These are phyloP conservation scores for Pseudonitzschia multistriata DNA, from an alignment of 108 stramenopile genomes.

Conservation along the genomic window DNA sequence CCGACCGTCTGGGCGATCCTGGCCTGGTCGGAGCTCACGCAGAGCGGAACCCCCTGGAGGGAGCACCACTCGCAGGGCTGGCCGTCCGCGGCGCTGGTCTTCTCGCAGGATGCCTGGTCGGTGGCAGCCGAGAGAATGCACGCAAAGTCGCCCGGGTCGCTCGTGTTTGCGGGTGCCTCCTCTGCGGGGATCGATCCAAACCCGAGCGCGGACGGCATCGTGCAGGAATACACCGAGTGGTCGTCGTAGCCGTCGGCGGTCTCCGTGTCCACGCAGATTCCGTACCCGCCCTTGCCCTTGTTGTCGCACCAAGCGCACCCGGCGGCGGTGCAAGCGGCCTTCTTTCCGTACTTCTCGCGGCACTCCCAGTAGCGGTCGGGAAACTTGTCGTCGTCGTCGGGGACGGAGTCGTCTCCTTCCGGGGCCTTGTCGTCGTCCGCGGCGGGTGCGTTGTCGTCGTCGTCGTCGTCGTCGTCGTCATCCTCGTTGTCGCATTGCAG, in stretches of 20 bases:
- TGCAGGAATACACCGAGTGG: conserved; percentile 30
- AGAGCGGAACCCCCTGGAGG: conserved; percentile 11
- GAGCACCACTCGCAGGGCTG: conserved; percentile 42
- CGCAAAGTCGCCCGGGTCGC: conserved; percentile 24
- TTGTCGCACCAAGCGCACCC: conserved; percentile 43
- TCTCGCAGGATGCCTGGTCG: conserved; percentile 23
- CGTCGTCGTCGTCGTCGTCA: conserved; percentile 26
- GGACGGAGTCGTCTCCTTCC: background rate
- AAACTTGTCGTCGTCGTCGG: conserved; percentile 26
- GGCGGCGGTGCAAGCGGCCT: conserved; percentile 14
- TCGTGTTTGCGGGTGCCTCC: background rate
- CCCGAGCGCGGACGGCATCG: background rate
- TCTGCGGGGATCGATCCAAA: background rate
- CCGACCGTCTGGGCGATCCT: conserved; percentile 25
- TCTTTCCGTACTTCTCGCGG: conserved; percentile 20
- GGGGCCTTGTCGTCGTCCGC: conserved; percentile 20
- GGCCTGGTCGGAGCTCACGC: conserved; percentile 35
- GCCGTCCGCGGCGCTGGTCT: conserved; percentile 41
- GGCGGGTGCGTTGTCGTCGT: conserved; percentile 23
- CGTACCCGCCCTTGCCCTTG: conserved; percentile 31
- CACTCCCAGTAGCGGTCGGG: conserved; percentile 38
- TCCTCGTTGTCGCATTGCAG: conserved; percentile 31
- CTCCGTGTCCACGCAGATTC: conserved; percentile 35
- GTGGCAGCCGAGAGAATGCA: conserved; percentile 28
- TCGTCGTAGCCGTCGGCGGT: conserved; percentile 30